Percentiles rank a stretch among this genome's conserved stretches.
Conservation (phyloP, 2,329 filamentous ascomycete species). For the Colletotrichum sp. region DNA sequence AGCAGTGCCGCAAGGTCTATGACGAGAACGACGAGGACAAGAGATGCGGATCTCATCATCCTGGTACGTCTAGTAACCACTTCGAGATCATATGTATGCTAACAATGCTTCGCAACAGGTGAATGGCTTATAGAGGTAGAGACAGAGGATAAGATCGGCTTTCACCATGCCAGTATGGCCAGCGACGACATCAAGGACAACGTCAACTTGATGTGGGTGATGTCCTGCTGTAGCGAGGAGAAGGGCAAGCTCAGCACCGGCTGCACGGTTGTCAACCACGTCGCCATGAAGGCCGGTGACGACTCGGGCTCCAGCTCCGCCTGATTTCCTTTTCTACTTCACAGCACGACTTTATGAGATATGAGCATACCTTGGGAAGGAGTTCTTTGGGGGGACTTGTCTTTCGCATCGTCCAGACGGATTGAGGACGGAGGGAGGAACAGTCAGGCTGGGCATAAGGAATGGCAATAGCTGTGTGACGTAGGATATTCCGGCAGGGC, state of each 20-base stretch:
- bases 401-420: background rate
- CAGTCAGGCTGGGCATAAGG: background rate
- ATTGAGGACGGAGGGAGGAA: background rate
- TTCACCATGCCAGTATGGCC: background rate
- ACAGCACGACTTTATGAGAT: background rate
- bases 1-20: background rate
- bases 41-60: background rate
- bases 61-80: background rate
- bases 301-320: background rate
- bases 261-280: background rate
- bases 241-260: background rate
- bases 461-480: background rate
- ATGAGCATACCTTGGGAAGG: background rate
- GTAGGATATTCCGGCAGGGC: background rate
- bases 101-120: background rate
- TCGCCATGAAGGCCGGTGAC: background rate
- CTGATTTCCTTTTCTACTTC: background rate
- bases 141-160: background rate
- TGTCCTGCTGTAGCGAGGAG: background rate
- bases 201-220: background rate
- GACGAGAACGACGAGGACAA: background rate
- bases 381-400: background rate
- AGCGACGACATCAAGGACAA: background rate
- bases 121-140: constrained; percentile 13
- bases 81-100: background rate